These are phyloP conservation scores for Agmasoma carcini DNA, from an alignment of 371 early-diverging fungal genomes.

Conservation along the genomic window DNA sequence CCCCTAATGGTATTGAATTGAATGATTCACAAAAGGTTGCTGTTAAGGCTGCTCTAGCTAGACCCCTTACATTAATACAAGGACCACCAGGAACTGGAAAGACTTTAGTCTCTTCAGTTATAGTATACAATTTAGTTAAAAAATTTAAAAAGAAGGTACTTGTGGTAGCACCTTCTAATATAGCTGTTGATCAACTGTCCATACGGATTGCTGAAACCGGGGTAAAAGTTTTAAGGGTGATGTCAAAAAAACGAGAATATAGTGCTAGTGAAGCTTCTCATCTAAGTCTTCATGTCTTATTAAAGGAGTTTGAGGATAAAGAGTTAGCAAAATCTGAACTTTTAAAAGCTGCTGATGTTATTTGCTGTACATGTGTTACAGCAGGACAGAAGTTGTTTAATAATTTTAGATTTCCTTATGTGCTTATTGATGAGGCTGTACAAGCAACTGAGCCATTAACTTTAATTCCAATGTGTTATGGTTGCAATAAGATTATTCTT, in stretches of 20 bases:
- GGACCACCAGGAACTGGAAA: constrained; percentile 61
- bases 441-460: constrained; percentile 90
- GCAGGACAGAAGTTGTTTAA: constrained; percentile 81
- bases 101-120: constrained; percentile 81
- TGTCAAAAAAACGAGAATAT: constrained; percentile 78
- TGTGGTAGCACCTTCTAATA: constrained; percentile 92
- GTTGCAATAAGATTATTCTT: constrained; percentile 77
- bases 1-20: constrained; percentile 76
- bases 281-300: constrained; percentile 71
- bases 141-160: constrained; percentile 61
- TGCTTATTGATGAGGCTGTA: constrained; percentile 87
- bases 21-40: constrained; percentile 87
- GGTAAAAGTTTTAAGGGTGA: constrained; percentile 77
- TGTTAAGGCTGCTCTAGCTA: constrained; percentile 67
- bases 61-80: constrained; percentile 82
- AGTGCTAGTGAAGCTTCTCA: constrained; percentile 65
- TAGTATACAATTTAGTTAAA: constrained; percentile 83
- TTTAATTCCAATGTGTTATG: constrained; percentile 80
- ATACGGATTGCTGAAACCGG: constrained; percentile 78
- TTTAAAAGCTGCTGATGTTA: constrained; percentile 75
- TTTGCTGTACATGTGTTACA: constrained; percentile 86
- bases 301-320: constrained; percentile 62
- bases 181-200: constrained; percentile 90
- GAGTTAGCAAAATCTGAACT: constrained; percentile 63
- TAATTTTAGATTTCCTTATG: constrained; percentile 70